phyloP scores from a whole-genome alignment of 1,284 basidiomycete species.

The Cryptococcus jaspeensis region DNA sequence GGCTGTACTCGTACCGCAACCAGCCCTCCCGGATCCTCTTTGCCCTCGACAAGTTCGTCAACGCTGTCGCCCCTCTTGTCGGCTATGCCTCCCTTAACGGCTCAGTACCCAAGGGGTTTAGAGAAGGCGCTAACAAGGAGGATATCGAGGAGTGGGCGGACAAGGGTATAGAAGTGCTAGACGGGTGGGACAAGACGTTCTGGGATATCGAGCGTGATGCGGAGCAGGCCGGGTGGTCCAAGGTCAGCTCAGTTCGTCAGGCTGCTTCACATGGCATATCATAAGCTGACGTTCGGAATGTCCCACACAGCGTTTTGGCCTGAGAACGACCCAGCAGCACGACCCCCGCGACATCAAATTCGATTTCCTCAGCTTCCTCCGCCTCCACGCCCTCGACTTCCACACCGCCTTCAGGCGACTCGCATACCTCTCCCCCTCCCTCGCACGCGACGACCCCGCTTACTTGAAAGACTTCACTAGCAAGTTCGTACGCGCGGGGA shows the following conservation, averaged over 20 bases:
- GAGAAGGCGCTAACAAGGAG: constrained; percentile 60
- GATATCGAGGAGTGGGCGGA: constrained; percentile 65
- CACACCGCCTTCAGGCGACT: constrained; percentile 74
- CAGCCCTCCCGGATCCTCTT: constrained; percentile 60
- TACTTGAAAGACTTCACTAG: constrained; percentile 57
- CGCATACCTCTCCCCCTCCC: constrained; percentile 61
- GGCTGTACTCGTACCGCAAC: constrained; percentile 74
- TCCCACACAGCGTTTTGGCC: constrained; percentile 67
- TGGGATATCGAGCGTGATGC: constrained; percentile 61
- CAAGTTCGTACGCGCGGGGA: constrained; percentile 54
- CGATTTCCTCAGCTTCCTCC: constrained; percentile 67
- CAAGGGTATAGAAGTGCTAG: constrained; percentile 57
- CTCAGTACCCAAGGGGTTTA: constrained; percentile 66
- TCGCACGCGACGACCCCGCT: constrained; percentile 17
- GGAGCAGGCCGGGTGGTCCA: constrained; percentile 66
- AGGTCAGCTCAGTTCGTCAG: constrained; percentile 54
- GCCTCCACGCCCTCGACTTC: constrained; percentile 72
- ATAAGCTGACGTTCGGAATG: neutral
- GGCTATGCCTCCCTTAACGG: constrained; percentile 64
- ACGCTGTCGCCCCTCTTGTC: constrained; percentile 73
- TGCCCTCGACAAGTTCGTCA: constrained; percentile 71
- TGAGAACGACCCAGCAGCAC: constrained; percentile 56
- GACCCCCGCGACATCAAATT: constrained; percentile 64
- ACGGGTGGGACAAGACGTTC: constrained; percentile 56
- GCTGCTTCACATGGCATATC: neutral